Base-by-base conservation (phyloP, 306 rosid genomes). In the Sindora glabra region DNA sequence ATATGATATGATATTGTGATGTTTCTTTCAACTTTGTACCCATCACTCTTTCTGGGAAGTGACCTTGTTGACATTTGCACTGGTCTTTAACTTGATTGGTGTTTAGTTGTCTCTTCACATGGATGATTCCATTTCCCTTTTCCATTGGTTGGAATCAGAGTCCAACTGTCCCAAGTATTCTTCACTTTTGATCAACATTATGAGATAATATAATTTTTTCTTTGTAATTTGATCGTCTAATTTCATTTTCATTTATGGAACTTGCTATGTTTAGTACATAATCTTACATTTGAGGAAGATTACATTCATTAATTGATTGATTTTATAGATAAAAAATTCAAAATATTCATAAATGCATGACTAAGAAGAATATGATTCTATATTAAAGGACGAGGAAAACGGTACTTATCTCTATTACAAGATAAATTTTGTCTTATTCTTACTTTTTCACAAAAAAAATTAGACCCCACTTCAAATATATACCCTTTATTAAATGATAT, bases 51-150 rank as follows among this genome's bases (percentile, higher is more conserved):
- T 53, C 18, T 5, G 32, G 8, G 61, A 66, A 67, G 59, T 56
- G 64, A 63, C 60, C 60, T 67, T 62, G 67, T 67, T 77, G 81
- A 71, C 74, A 62, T 67, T 55, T 67, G 50, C 21, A 56, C 37
- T 56, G 29, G n/a, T 56, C 59, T 63, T 16, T 50, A 48, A 66
- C 24, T 37, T 71, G 8, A 71, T 62, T 72, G 74, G 77, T 62
- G 55, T 55, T 26, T 45, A 38, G 13, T 59, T 70, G 67, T 54
- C 52, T 60, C 56, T 32, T 38, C 45, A 17, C 48, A 45, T 48
- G 61, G 71, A 77, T 62, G 50, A 62, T 67, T 42, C 55, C 72
- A 17, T 3, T 37, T 42, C 50, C 71, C 67, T 76, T 71, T 61
- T 70, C 12, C 27, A 15, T 41, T 63, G 62, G 75, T 4, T 41